Conservation (phyloP, 2,329 filamentous ascomycete species). For the Salinomyces thailandicus region DNA sequence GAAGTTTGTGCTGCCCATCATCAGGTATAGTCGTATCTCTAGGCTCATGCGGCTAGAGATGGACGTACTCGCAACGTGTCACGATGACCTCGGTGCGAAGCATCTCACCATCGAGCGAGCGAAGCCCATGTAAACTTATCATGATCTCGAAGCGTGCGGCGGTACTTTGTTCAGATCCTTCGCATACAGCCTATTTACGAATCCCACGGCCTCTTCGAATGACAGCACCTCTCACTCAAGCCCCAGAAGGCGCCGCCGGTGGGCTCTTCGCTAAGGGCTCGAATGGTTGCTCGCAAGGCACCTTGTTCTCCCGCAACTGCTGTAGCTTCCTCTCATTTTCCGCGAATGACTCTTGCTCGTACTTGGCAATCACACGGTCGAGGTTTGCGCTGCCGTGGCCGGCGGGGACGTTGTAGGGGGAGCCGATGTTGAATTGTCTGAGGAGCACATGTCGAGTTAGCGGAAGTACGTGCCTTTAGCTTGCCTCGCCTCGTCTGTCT, state of each 20-base stretch:
- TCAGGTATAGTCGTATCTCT: no score
- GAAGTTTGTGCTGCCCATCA: no score
- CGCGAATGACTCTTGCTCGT: constrained; percentile 47
- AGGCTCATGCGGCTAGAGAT: no score
- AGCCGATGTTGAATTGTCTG: constrained; percentile 53
- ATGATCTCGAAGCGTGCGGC: no score
- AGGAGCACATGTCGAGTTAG: neutral
- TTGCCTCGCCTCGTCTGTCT: no score
- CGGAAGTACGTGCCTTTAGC: no score
- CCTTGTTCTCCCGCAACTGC: constrained; percentile 29
- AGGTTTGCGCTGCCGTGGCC: constrained; percentile 49
- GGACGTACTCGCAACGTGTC: no score
- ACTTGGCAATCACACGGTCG: constrained; percentile 51
- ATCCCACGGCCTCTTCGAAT: neutral
- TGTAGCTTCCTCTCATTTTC: constrained; percentile 47
- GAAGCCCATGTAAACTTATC: no score
- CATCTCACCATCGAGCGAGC: no score
- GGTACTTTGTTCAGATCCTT: neutral
- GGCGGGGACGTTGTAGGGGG: constrained; percentile 54
- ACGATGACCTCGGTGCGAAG: no score
- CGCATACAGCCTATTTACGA: neutral
- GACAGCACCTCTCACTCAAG: neutral
- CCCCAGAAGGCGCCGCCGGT: constrained; percentile 11
- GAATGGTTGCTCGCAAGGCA: constrained; percentile 24
- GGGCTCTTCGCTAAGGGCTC: constrained; percentile 16